A percentile compares a stretch with the other conserved stretches of the same genome.
Conservation (phyloP, 2,329 filamentous ascomycete genomes). For the Diaporthe longicolla region DNA sequence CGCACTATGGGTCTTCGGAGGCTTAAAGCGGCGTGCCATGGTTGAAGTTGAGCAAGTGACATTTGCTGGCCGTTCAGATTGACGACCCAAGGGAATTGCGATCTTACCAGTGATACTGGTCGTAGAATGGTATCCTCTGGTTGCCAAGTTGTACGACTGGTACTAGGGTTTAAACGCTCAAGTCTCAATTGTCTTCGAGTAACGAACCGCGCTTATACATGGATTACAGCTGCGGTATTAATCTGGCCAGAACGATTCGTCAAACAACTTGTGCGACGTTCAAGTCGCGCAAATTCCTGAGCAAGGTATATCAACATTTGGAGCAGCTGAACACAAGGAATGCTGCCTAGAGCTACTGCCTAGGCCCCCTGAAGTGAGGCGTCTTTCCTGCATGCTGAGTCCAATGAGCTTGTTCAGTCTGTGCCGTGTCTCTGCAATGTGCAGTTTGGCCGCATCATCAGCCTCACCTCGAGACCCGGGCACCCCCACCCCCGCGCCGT, state of each 20-base stretch:
- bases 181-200: not conserved
- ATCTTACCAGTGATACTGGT: not conserved
- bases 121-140: not conserved
- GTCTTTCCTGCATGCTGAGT: not conserved
- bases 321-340: not conserved
- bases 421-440: conserved; percentile 23
- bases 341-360: conserved; percentile 4
- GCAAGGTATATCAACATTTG: not conserved
- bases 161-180: not conserved
- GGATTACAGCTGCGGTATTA: not conserved
- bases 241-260: not conserved
- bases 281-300: not conserved
- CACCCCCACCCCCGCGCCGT: conserved; percentile 1
- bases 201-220: not conserved
- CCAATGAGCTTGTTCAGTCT: conserved; percentile 3
- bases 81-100: too few species aligned
- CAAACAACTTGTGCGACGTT: not conserved
- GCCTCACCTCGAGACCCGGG: not conserved
- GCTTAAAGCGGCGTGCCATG: not conserved
- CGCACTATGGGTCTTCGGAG: not conserved
- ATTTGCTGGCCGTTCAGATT: not conserved
- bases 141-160: too few species aligned
- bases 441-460: conserved; percentile 26
- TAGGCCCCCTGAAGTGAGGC: not conserved
- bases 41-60: not conserved